phyloP scores from a whole-genome alignment of 2,329 filamentous ascomycete species.

The Colletotrichum sp. region DNA sequence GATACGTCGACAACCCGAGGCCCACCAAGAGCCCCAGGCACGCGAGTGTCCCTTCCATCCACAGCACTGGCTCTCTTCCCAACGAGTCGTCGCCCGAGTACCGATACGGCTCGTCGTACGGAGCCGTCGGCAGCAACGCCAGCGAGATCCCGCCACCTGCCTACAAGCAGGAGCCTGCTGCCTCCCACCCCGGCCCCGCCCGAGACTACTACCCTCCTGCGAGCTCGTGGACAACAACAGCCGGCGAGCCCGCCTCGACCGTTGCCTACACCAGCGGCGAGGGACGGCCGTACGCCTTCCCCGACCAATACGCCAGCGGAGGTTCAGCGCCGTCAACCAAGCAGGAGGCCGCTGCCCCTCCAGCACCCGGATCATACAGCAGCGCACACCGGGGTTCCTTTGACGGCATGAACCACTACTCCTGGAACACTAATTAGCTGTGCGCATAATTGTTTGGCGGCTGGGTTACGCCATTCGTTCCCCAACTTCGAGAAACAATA shows the following conservation, averaged over 20 bases:
- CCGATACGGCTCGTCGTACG: constrained; percentile 57
- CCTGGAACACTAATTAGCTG: constrained; percentile 56
- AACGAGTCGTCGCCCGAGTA: constrained; percentile 60
- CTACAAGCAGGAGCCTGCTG: constrained; percentile 35
- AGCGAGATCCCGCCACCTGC: constrained; percentile 35
- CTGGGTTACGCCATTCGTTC: background rate
- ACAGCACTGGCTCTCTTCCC: constrained; percentile 52
- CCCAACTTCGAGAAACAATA: background rate
- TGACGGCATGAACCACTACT: constrained; percentile 59
- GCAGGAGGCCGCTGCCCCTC: constrained; percentile 34
- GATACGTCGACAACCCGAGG: constrained; percentile 63
- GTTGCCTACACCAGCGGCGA: constrained; percentile 52
- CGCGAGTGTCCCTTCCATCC: constrained; percentile 58
- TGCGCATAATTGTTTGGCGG: background rate
- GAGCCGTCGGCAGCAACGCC: constrained; percentile 35
- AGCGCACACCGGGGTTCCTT: constrained; percentile 48
- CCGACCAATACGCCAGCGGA: constrained; percentile 53
- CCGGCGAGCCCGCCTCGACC: constrained; percentile 49
- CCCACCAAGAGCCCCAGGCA: constrained; percentile 63
- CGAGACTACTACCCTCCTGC: constrained; percentile 61
- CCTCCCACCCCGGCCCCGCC: constrained; percentile 30
- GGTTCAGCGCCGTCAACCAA: constrained; percentile 35
- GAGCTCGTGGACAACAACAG: constrained; percentile 56
- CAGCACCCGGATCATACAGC: constrained; percentile 46
- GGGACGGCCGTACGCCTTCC: constrained; percentile 53